Evolutionary conservation across 192 early-diverging fungal species (phyloP), one percentile per base, ranked within the genome.

Genomic region (Physocladia obscura): DNA sequence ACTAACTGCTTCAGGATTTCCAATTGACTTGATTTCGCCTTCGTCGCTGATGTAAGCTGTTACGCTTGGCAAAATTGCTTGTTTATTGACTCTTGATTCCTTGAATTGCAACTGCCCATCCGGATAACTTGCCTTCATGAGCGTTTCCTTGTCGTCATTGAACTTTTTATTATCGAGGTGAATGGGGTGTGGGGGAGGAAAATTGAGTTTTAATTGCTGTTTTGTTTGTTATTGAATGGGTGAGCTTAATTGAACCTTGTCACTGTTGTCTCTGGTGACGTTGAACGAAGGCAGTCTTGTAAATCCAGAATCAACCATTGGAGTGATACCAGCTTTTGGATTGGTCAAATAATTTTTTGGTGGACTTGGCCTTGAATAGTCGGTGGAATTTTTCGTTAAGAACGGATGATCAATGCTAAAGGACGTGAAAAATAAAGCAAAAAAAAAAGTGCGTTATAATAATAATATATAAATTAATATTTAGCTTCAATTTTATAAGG

Each of bases 281-380:
- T 71, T 74, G 48, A 60, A 76, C 44, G 70, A 67, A 0, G 77
- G 81, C 29, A 58, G 69, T 22, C 76, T 26, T 5, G 70, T 76
- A 69, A 82, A 82, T 21, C 77, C 81, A 2, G 81, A 77, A 19
- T 52, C 65, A 24, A 72, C 64, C 61, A 82, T 51, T 2, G 32
- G 26, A 22, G 64, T 67, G 74, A 82, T 75, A 1, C 62, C 49
- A 31, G 47, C 49, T 40, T 35, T 68, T 36, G 65, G 65, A 39
- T 39, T 68, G 13, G 50, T 52, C 5, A 68, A 34, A 39, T 56
- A 68, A 40, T 57, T 31, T 52, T 50, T 63, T 24, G 30, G 49
- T 2, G 58, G 64, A 39, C 61, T 69, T 11, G 63, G 63, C 1
- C 40, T 40, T 39, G 50, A 59, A 36, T 73, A 69, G 15, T 71